Evolutionary conservation across 768 basidiomycete species (phyloP).

Genomic region (Gloeopeniophorella convolvens): DNA sequence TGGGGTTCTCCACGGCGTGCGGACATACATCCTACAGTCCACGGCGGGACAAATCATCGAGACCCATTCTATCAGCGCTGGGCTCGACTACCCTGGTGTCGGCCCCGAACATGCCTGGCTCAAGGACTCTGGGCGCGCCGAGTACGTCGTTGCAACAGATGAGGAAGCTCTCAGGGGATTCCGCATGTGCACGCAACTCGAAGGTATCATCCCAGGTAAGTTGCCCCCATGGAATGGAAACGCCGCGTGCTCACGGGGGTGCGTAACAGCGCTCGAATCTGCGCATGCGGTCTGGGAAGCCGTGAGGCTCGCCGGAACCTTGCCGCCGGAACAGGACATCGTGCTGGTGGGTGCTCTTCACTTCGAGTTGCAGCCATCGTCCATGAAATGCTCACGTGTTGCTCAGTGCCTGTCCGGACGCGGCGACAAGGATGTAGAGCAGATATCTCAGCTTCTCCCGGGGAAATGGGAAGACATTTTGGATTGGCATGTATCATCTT

Average conservation of each 20-base stretch:
- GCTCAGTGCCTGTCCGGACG: conserved; percentile 85
- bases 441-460: conserved; percentile 89
- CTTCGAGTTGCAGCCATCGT: background rate
- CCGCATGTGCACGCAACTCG: conserved; percentile 82
- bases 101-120: conserved; percentile 98
- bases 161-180: conserved; percentile 92
- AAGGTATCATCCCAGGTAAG: conserved; percentile 94
- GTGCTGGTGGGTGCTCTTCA: conserved; percentile 66
- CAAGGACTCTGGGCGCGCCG: conserved; percentile 89
- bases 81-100: conserved; percentile 94
- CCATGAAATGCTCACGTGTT: conserved; percentile 1
- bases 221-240: background rate
- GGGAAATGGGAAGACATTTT: conserved; percentile 89
- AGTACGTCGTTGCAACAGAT: conserved; percentile 91
- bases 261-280: conserved; percentile 75
- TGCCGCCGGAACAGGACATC: conserved; percentile 80
- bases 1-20: conserved; percentile 93
- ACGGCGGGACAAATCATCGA: conserved; percentile 89
- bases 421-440: conserved; percentile 97
- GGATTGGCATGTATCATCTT: conserved; percentile 77
- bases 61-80: conserved; percentile 95
- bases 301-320: conserved; percentile 72
- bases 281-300: conserved; percentile 96
- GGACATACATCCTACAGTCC: conserved; percentile 92
- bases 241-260: conserved; percentile 10